These are phyloP conservation scores for Termitomyces heimii DNA, from an alignment of 768 basidiomycete species.

Conservation along the genomic window DNA sequence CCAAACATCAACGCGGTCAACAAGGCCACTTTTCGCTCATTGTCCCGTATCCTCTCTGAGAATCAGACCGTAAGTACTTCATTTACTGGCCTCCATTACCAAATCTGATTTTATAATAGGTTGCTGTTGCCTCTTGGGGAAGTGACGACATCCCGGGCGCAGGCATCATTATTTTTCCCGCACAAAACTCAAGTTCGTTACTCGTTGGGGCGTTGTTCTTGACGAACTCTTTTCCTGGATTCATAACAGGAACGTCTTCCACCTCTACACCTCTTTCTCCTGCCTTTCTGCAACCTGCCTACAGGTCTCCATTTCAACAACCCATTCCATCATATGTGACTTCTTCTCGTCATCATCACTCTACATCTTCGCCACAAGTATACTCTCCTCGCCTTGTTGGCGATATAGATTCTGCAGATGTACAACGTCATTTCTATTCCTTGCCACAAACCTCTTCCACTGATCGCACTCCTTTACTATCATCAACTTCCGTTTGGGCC, in stretches of 20 bases:
- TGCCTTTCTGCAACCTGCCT: slow-evolving; percentile 19
- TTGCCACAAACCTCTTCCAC: slow-evolving; percentile 19
- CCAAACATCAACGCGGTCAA: slow-evolving; percentile 43
- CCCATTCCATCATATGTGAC: slow-evolving; percentile 25
- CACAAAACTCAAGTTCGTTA: slow-evolving; percentile 43
- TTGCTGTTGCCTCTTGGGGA: slow-evolving; percentile 49
- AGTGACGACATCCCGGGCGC: slow-evolving; percentile 37
- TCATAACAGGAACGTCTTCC: slow-evolving; percentile 27
- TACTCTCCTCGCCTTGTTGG: slow-evolving; percentile 30
- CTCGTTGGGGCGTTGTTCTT: slow-evolving; percentile 49
- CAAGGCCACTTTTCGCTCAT: slow-evolving; percentile 45
- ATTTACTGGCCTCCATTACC: neutral
- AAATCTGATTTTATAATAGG: slow-evolving; percentile 23
- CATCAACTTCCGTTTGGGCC: slow-evolving; percentile 11
- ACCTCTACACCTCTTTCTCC: slow-evolving; percentile 24
- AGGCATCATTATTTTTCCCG: slow-evolving; percentile 49
- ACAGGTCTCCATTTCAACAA: slow-evolving; percentile 24
- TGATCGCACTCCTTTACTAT: slow-evolving; percentile 5
- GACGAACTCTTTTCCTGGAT: slow-evolving; percentile 39
- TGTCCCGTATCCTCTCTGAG: slow-evolving; percentile 47
- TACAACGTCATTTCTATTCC: slow-evolving; percentile 30
- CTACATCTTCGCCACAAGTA: slow-evolving; percentile 27
- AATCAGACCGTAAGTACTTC: slow-evolving; percentile 41
- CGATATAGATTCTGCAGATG: slow-evolving; percentile 20
- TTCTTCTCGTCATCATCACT: slow-evolving; percentile 28